Base-by-base conservation (phyloP, 129 eudicot species). In the Calendula officinalis region DNA sequence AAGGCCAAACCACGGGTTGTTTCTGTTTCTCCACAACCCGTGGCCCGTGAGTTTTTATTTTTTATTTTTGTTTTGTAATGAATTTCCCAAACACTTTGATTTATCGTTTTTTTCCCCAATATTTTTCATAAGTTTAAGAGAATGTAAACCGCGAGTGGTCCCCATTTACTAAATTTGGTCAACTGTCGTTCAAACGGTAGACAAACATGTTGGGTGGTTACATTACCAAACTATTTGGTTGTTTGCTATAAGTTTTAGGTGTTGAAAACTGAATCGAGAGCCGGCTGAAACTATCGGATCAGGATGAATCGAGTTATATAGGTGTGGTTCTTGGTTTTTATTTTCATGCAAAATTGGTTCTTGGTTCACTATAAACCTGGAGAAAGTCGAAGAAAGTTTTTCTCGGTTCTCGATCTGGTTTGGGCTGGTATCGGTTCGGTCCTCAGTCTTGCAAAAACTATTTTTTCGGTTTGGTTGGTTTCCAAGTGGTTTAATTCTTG, bases 1-100 rank as follows among this genome's bases (percentile, higher is more conserved):
- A 88, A 32, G 96, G 78, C 57, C 83, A 84, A 62, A 86, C 89
- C 55, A 36, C 61, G 10, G 82, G 88, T 16, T 91, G 98, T 67
- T 57, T 91, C 59, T 88, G 98, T 72, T 88, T 91, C 67, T 9
- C 77, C 16, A 39, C 71, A 3, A 51, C 66, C 34, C 94, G 90
- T 30, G 97, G 95, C 37, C 97, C 97, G 15, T 91, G 72, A 86
- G 17, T 64, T n/a, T 39, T 14, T 33, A 14, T 17, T 8, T 22
- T 34, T 32, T 39, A 16, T 22, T 22, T 22, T 22, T 22, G 2
- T 22, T 22, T 22, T 33, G 51, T 57, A 45, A 67, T 3, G 60
- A 37, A 70, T 59, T 22, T 70, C 44, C 1, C 69, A 41, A 51
- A 51, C 36, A 52, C 57, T 40, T 51, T 40, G 47, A 46, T 14